Evolutionary conservation across 2,329 filamentous ascomycete genomes (phyloP).

Genomic region (Claviceps purpurea): DNA sequence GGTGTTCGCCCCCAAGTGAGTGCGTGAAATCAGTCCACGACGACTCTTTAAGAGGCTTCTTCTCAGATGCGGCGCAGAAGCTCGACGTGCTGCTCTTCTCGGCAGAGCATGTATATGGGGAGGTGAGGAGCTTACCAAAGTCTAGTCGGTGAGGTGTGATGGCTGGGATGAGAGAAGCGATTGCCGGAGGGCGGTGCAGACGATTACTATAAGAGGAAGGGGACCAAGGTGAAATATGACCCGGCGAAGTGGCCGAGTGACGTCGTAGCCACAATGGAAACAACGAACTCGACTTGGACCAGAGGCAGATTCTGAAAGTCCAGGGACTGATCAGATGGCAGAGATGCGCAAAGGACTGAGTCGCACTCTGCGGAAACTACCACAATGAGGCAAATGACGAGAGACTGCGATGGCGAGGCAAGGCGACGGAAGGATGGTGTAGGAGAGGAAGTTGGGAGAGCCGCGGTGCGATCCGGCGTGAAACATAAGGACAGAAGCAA

Average conservation of each 20-base stretch:
- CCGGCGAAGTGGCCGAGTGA: background rate
- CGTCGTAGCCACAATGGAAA: background rate
- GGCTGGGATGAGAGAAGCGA: background rate
- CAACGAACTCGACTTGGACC: background rate
- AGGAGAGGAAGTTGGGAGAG: constrained; percentile 8
- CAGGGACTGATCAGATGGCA: background rate
- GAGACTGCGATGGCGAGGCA: background rate
- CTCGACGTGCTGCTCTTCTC: too few relatives aligned
- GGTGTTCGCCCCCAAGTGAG: background rate
- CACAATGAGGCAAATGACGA: background rate
- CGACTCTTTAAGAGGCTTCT: background rate
- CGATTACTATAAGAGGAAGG: background rate
- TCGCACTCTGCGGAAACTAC: background rate
- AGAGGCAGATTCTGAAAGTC: background rate
- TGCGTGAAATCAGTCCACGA: background rate
- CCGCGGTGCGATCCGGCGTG: constrained; percentile 4
- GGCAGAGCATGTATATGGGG: background rate
- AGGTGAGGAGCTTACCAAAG: background rate
- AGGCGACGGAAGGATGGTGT: constrained; percentile 7
- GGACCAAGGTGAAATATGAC: background rate
- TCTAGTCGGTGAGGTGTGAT: background rate
- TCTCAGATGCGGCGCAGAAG: background rate
- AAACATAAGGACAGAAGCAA: constrained; percentile 4
- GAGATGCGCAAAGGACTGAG: background rate
- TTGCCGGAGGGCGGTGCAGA: background rate